A percentile compares a stretch with the other conserved stretches of the same genome.
These are phyloP conservation scores for Phytophthora melonis DNA, from an alignment of 352 stramenopile species.

Conservation along the genomic window DNA sequence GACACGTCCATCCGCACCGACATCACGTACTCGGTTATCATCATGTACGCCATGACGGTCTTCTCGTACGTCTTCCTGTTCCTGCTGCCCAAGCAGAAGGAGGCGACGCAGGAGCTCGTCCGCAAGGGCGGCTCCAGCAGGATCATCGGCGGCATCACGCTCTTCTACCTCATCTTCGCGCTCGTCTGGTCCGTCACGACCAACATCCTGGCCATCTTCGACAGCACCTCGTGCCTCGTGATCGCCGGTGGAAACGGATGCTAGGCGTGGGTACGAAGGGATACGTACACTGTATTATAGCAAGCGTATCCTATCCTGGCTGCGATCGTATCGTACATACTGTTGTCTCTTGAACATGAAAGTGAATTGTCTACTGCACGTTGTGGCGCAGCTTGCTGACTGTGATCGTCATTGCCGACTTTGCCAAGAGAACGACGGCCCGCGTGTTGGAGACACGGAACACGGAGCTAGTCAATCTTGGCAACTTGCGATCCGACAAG, in stretches of 20 bases:
- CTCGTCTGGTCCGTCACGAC: conserved; percentile 42
- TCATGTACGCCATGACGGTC: conserved; percentile 44
- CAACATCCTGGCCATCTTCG: conserved; percentile 44
- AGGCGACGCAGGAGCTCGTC: conserved; percentile 41
- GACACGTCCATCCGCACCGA: conserved; percentile 42
- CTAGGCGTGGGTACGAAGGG: conserved; percentile 14
- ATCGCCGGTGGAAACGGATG: conserved; percentile 53
- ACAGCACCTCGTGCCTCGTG: conserved; percentile 40
- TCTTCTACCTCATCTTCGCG: conserved; percentile 44
- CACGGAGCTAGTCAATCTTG: neutral
- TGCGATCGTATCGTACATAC: neutral
- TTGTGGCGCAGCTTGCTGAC: conserved; percentile 9
- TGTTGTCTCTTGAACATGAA: conserved; percentile 15
- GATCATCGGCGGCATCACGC: conserved; percentile 38
- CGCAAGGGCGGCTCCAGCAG: conserved; percentile 41
- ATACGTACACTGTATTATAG: neutral
- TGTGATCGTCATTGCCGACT: conserved; percentile 2
- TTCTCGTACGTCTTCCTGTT: conserved; percentile 42
- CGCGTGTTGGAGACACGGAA: too few relatives aligned
- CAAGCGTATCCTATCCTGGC: conserved; percentile 1
- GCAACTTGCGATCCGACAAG: too few relatives aligned
- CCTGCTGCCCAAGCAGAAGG: conserved; percentile 43
- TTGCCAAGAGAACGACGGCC: too few relatives aligned
- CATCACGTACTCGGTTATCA: conserved; percentile 50
- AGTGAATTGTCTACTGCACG: conserved; percentile 10